Conservation (phyloP, 495 filamentous ascomycete genomes). For the Parmelia sp. region DNA sequence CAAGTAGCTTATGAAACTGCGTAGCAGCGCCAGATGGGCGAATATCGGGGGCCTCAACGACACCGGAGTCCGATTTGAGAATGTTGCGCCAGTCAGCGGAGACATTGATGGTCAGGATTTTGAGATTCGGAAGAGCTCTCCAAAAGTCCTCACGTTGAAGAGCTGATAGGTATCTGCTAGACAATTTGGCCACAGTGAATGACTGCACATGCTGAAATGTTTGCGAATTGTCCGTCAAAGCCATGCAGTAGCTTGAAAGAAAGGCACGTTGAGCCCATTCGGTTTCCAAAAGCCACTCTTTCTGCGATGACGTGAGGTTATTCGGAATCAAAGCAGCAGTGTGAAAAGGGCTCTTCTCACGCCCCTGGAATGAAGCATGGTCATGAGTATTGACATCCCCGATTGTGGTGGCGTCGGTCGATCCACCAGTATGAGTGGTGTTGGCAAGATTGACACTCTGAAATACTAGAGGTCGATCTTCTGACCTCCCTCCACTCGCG, state of each 20-base stretch:
- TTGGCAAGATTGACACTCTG: conserved; percentile 13
- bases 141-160: conserved; percentile 47
- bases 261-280: conserved; percentile 54
- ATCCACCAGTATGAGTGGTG: not conserved
- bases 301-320: conserved; percentile 45
- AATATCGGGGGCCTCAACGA: conserved; percentile 34
- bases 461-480: conserved; percentile 15
- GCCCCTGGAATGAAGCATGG: conserved; percentile 1
- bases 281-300: conserved; percentile 51
- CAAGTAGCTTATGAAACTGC: conserved; percentile 40
- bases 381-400: not conserved
- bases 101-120: conserved; percentile 40
- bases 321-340: conserved; percentile 34
- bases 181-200: conserved; percentile 47
- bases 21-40: conserved; percentile 38
- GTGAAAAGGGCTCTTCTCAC: conserved; percentile 15
- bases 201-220: conserved; percentile 39
- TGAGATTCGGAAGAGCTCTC: conserved; percentile 39
- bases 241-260: conserved; percentile 48
- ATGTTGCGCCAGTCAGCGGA: conserved; percentile 51
- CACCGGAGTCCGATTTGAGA: conserved; percentile 33
- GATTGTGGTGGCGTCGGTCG: not conserved
- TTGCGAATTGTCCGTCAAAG: conserved; percentile 43
- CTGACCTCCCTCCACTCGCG: not conserved
- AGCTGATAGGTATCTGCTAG: conserved; percentile 40